A percentile compares a stretch with the other conserved stretches of the same genome.
phyloP scores from a whole-genome alignment of 441 rosid species.

The Euphorbia celastroides region DNA sequence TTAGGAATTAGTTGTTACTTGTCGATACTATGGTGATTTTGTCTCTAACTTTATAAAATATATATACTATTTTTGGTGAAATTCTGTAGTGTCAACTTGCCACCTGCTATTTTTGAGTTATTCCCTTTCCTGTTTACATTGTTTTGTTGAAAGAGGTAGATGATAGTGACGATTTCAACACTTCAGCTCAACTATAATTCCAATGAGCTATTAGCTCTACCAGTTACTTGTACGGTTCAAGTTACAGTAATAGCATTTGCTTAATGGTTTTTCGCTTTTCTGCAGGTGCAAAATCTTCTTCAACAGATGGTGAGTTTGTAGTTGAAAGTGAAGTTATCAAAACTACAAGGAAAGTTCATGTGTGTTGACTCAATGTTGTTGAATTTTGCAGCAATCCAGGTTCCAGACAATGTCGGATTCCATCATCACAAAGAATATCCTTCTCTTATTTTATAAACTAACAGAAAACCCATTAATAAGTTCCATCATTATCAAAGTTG shows the following conservation, averaged over 20 bases:
- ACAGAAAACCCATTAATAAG: not conserved
- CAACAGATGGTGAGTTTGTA: conserved; percentile 64
- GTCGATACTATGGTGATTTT: not conserved
- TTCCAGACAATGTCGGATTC: conserved; percentile 80
- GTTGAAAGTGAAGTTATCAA: conserved; percentile 3
- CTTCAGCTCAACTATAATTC: not conserved
- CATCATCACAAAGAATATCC: conserved; percentile 68
- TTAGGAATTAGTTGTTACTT: not conserved
- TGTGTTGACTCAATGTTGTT: not conserved
- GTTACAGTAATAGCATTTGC: conserved; percentile 9
- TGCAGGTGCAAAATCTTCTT: conserved; percentile 72
- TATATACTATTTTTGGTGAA: not conserved
- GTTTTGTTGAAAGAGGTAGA: not conserved
- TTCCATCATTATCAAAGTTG: not conserved
- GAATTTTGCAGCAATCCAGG: conserved; percentile 62
- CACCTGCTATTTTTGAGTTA: not conserved
- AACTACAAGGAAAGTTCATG: conserved; percentile 11
- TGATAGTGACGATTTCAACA: not conserved
- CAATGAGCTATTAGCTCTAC: not conserved
- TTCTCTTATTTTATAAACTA: conserved; percentile 19
- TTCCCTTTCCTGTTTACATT: not conserved
- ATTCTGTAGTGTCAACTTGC: not conserved
- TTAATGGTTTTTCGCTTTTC: conserved; percentile 10
- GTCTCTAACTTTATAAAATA: not conserved
- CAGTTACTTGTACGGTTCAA: conserved; percentile 8